Conservation (phyloP, 2,329 filamentous ascomycete genomes). For the Neonectria punicea region DNA sequence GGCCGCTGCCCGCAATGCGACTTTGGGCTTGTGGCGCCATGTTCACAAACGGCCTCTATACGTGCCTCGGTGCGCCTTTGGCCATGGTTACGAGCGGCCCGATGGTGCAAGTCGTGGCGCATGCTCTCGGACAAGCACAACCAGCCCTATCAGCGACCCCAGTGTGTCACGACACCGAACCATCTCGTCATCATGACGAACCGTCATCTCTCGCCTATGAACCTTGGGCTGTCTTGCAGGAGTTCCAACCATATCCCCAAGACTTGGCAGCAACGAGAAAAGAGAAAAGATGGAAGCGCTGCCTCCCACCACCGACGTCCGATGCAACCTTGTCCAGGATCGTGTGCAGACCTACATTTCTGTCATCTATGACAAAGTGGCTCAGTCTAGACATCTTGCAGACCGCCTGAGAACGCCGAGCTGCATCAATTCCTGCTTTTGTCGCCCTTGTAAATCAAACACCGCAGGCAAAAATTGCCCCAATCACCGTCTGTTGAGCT, state of each 20-base stretch:
- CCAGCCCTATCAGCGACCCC: background rate
- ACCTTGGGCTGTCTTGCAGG: background rate
- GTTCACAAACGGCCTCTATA: background rate
- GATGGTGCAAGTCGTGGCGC: background rate
- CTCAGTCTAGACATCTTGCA: background rate
- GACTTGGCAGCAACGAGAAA: background rate
- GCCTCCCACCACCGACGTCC: background rate
- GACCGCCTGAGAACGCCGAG: background rate
- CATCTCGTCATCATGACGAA: constrained; percentile 5
- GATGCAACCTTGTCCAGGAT: constrained; percentile 9
- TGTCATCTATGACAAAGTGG: constrained; percentile 1
- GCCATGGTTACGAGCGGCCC: background rate
- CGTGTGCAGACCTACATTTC: background rate
- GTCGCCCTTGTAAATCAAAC: constrained; percentile 16
- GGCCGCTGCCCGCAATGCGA: background rate
- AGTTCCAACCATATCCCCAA: background rate
- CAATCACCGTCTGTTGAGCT: background rate
- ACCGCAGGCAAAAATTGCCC: background rate
- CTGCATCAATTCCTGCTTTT: background rate
- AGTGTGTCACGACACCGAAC: background rate
- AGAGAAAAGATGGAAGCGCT: background rate
- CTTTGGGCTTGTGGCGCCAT: background rate
- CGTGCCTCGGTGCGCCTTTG: background rate
- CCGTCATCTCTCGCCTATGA: background rate
- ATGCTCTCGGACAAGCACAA: background rate